Percentiles rank a stretch among this genome's conserved stretches.
phyloP scores from a whole-genome alignment of 768 basidiomycete species.

The Kwoniella sp. region DNA sequence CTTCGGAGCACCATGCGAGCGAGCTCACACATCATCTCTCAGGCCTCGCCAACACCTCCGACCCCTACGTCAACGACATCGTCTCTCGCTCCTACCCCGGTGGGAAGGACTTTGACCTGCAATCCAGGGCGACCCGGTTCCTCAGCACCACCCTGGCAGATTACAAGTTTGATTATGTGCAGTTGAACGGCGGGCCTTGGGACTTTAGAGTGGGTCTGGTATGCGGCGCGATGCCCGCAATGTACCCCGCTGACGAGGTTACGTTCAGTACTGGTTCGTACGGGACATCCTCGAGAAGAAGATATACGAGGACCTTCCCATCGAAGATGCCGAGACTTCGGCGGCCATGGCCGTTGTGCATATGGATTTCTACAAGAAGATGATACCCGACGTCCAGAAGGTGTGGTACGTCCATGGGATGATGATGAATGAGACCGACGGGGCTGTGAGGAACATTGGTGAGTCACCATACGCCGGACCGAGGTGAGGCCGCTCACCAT shows the following conservation, averaged over 20 bases:
- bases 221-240: too few relatives aligned
- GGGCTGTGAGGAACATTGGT: background rate
- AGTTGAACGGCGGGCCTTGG: background rate
- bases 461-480: too few relatives aligned
- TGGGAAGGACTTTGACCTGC: background rate
- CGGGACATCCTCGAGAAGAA: background rate
- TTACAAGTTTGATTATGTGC: background rate
- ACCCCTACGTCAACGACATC: background rate
- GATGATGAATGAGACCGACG: slow-evolving; percentile 1
- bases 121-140: background rate
- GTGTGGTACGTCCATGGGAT: background rate
- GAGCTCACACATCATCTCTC: too few relatives aligned
- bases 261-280: slow-evolving; percentile 1
- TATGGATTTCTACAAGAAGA: slow-evolving; percentile 1
- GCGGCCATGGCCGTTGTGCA: background rate
- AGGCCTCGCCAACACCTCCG: background rate
- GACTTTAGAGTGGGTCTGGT: background rate
- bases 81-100: background rate
- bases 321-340: background rate
- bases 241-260: too few relatives aligned
- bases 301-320: background rate
- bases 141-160: background rate
- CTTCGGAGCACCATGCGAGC: too few relatives aligned
- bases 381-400: background rate
- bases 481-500: too few relatives aligned